Conservation (phyloP, 805 yeast species). For the Candida saitoana region DNA sequence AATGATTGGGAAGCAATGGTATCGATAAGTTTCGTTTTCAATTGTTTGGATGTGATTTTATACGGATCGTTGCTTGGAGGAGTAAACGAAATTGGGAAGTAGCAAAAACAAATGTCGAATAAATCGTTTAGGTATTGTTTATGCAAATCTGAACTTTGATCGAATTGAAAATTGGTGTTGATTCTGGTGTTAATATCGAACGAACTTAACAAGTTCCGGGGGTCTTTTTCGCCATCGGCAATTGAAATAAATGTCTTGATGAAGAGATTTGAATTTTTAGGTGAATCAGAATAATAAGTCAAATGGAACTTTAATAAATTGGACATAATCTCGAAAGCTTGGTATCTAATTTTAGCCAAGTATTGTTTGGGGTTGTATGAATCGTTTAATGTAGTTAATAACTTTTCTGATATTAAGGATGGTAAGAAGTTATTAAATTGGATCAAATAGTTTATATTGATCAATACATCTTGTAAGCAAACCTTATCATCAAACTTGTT, state of each 20-base stretch:
- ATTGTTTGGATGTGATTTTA: constrained; percentile 67
- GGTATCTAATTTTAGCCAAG: constrained; percentile 60
- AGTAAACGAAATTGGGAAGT: constrained; percentile 91
- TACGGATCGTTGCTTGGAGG: constrained; percentile 91
- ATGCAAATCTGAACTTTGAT: constrained; percentile 27
- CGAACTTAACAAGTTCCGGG: constrained; percentile 73
- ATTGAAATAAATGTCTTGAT: constrained; percentile 59
- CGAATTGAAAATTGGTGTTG: constrained; percentile 33
- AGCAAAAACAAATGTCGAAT: constrained; percentile 88
- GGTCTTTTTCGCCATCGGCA: constrained; percentile 91
- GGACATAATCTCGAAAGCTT: constrained; percentile 50
- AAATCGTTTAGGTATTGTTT: constrained; percentile 54
- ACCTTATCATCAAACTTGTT: constrained; percentile 66
- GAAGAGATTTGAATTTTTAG: constrained; percentile 34
- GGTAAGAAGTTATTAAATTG: constrained; percentile 47
- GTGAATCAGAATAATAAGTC: constrained; percentile 14
- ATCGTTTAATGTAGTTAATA: constrained; percentile 34
- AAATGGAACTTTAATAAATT: constrained; percentile 27
- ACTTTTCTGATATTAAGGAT: constrained; percentile 18
- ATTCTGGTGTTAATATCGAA: constrained; percentile 54
- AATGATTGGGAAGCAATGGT: constrained; percentile 59
- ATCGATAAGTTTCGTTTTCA: constrained; percentile 57
- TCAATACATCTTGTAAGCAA: constrained; percentile 48
- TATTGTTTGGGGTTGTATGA: constrained; percentile 53
- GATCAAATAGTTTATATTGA: constrained; percentile 51